phyloP scores from a whole-genome alignment of 345 rosid genomes.

The Eucalyptus pauciflora region DNA sequence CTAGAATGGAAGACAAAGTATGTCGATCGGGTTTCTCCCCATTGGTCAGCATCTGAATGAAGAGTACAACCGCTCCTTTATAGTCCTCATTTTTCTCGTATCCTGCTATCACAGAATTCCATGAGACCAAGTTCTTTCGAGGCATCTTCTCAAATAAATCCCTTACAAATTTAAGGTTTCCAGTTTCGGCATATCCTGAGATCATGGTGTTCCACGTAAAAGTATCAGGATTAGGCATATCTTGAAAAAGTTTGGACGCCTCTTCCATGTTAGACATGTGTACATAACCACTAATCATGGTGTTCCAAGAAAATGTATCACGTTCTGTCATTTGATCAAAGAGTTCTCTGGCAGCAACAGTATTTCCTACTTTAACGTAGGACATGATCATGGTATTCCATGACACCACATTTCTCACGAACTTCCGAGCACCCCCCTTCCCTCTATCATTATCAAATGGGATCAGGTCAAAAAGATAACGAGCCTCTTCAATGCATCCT shows the following conservation, averaged over 20 bases:
- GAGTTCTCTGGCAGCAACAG: slow-evolving; percentile 39
- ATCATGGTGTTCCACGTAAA: slow-evolving; percentile 59
- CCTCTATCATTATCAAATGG: slow-evolving; percentile 4
- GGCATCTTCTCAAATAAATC: slow-evolving; percentile 49
- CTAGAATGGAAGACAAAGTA: slow-evolving; percentile 57
- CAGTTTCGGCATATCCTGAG: slow-evolving; percentile 37
- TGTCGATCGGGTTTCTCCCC: slow-evolving; percentile 66
- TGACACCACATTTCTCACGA: slow-evolving; percentile 45
- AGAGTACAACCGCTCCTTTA: slow-evolving; percentile 38
- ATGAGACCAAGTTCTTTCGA: slow-evolving; percentile 37
- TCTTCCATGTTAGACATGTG: slow-evolving; percentile 32
- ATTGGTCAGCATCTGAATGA: slow-evolving; percentile 36
- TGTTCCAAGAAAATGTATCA: slow-evolving; percentile 69
- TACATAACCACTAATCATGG: slow-evolving; percentile 62
- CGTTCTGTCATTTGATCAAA: slow-evolving; percentile 48
- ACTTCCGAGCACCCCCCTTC: background rate
- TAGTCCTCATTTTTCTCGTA: slow-evolving; percentile 43
- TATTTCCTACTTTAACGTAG: slow-evolving; percentile 47
- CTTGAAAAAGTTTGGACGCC: slow-evolving; percentile 34
- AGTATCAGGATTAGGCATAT: slow-evolving; percentile 47
- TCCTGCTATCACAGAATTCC: slow-evolving; percentile 70
- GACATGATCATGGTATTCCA: slow-evolving; percentile 83
- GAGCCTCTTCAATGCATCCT: slow-evolving; percentile 46
- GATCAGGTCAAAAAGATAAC: slow-evolving; percentile 39
- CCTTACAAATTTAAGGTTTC: slow-evolving; percentile 26